Evolutionary conservation across 2,329 filamentous ascomycete genomes (phyloP).

Genomic region (Trichoderma oligosporum): DNA sequence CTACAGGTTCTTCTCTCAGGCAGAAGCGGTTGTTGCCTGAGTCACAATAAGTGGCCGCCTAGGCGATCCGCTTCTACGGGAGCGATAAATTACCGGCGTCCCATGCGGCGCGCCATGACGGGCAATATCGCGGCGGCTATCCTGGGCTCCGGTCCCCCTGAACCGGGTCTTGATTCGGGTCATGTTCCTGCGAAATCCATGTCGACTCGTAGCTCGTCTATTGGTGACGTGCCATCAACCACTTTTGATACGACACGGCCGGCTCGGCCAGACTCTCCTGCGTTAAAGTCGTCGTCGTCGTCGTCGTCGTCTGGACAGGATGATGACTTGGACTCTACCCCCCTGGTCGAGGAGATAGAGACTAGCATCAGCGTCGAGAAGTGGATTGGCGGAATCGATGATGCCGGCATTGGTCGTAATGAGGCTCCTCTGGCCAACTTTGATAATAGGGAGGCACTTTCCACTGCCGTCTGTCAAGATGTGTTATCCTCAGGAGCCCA

Average conservation of each 20-base stretch:
- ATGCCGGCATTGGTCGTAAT: not conserved
- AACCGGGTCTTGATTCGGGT: not conserved
- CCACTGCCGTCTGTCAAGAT: constrained; percentile 19
- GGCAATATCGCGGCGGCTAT: constrained; percentile 1
- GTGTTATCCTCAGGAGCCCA: constrained; percentile 1
- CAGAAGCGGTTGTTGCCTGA: constrained; percentile 4
- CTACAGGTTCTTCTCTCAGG: not conserved
- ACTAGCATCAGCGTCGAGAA: not conserved
- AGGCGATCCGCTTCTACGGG: not conserved
- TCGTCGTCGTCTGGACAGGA: not conserved
- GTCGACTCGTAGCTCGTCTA: not conserved
- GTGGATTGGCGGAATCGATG: not conserved
- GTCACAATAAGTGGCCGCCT: not conserved
- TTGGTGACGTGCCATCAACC: not conserved
- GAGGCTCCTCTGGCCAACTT: not conserved
- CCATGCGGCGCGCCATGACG: constrained; percentile 2
- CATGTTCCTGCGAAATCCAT: not conserved
- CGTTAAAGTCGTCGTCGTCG: not conserved
- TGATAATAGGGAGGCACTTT: constrained; percentile 11
- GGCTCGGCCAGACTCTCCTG: not conserved
- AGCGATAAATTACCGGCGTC: constrained; percentile 9
- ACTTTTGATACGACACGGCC: not conserved
- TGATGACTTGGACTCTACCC: not conserved
- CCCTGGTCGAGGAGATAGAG: not conserved
- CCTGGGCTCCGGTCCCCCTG: not conserved